These are phyloP conservation scores for Carallia pectinifolia DNA, from an alignment of 345 rosid species.

Conservation along the genomic window DNA sequence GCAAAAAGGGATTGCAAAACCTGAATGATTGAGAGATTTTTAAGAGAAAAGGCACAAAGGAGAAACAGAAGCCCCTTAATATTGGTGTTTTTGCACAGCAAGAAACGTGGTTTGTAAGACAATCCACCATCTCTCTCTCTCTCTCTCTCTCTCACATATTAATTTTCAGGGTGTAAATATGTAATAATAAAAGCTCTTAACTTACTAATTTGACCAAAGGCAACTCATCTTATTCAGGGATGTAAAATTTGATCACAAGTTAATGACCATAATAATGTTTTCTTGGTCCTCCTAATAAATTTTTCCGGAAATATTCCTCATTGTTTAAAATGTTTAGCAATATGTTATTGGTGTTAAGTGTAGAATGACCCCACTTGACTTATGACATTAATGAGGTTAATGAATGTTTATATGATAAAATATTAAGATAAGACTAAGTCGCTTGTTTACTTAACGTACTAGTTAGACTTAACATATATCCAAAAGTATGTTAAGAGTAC, in stretches of 20 bases:
- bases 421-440: too few relatives aligned
- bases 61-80: constrained; percentile 35
- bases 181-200: background rate
- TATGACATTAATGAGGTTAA: too few relatives aligned
- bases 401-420: too few relatives aligned
- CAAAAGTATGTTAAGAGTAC: too few relatives aligned
- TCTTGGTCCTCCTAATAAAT: too few relatives aligned
- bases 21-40: constrained; percentile 28
- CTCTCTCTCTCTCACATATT: background rate
- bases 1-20: constrained; percentile 11
- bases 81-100: constrained; percentile 32
- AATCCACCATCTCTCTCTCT: constrained; percentile 36
- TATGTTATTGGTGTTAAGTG: too few relatives aligned
- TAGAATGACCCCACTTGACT: too few relatives aligned
- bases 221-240: background rate
- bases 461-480: too few relatives aligned
- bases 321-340: too few relatives aligned
- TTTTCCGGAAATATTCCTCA: too few relatives aligned
- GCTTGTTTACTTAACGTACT: too few relatives aligned
- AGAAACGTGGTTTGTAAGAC: constrained; percentile 68
- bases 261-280: background rate
- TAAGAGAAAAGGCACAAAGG: constrained; percentile 14
- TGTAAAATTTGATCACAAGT: background rate
- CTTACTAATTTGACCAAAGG: background rate
- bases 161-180: background rate